Evolutionary conservation across 1,284 basidiomycete genomes (phyloP), one percentile per base, ranked within the genome.

Genomic region (Melampsora americana): DNA sequence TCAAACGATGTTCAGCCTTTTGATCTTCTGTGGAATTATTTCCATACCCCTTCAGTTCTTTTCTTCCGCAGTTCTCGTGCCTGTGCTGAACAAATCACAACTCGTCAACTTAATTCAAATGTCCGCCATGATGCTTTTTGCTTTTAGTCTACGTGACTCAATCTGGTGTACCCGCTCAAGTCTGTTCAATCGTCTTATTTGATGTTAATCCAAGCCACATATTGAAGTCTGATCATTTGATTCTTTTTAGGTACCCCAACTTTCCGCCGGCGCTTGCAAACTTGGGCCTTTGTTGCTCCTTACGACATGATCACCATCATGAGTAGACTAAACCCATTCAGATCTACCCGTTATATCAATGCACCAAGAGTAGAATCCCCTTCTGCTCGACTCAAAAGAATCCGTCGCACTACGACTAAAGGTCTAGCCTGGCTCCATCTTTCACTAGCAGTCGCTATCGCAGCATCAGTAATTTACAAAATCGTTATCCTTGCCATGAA

Each of bases 11-110:
- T 56, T 56, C 28, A 56, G 53, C 53, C n/a, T 56, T 23, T 23
- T 56, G n/a, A 23, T 56, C 20, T 56, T n/a, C 14, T 56, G 53
- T 56, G n/a, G 53, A 23, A 56, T 56, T 14, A 16, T 56, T 56
- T 56, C 53, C n/a, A 56, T 56, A 23, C 53, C 53, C n/a, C n/a
- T 56, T 56, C 53, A 56, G 14, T 56, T 56, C 28, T 56, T 56
- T 28, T 56, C 53, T 56, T 7, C n/a, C 28, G 7, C n/a, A 56
- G 28, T 56, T 56, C 53, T 56, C 7, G 28, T 56, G 7, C 53
- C 53, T 56, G 28, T 56, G 0, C 20, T 56, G n/a, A n/a, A 56
- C 18, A 56, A 23, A 23, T 56, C 53, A 23, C 53, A 56, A 23
- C 28, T 56, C 7, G 53, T 28, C 28, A 28, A 28, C 12, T 56